These are phyloP conservation scores for Agrocybe praecox DNA, from an alignment of 768 basidiomycete genomes.

Conservation along the genomic window DNA sequence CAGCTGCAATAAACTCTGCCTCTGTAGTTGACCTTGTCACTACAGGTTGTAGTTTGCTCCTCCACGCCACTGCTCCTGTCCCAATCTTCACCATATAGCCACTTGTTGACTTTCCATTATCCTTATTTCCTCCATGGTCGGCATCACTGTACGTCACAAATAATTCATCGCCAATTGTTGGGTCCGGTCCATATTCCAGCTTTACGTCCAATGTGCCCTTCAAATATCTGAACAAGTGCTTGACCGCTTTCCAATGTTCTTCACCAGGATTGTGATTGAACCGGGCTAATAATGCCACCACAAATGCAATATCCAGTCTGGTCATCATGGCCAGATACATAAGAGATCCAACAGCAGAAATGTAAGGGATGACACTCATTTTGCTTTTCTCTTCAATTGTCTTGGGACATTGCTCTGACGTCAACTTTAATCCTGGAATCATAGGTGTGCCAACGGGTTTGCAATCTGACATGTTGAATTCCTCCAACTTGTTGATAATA, in stretches of 20 bases:
- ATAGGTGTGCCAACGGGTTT: conserved; percentile 34
- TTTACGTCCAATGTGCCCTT: conserved; percentile 15
- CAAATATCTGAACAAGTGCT: conserved; percentile 19
- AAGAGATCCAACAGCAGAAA: conserved; percentile 29
- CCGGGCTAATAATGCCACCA: conserved; percentile 6
- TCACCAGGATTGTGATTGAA: conserved; percentile 26
- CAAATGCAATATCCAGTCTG: conserved; percentile 19
- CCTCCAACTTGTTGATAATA: conserved; percentile 24
- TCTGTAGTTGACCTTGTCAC: conserved; percentile 43
- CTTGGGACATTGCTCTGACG: conserved; percentile 17
- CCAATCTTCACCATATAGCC: conserved; percentile 39
- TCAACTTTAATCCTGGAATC: conserved; percentile 23
- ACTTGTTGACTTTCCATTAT: conserved; percentile 32
- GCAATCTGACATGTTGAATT: conserved; percentile 26
- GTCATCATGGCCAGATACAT: conserved; percentile 30
- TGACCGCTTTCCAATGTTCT: conserved; percentile 34
- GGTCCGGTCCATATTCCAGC: conserved; percentile 8
- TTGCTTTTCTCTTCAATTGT: conserved; percentile 18
- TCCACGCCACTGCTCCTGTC: conserved; percentile 39
- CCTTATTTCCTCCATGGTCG: conserved; percentile 28
- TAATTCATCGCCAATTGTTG: background rate
- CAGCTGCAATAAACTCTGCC: too few species aligned
- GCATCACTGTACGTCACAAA: conserved; percentile 28
- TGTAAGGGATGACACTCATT: conserved; percentile 30
- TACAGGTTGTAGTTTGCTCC: conserved; percentile 34